A percentile compares a stretch with the other conserved stretches of the same genome.
phyloP scores from a whole-genome alignment of 306 rosid genomes.

The Ziziphus jujuba region DNA sequence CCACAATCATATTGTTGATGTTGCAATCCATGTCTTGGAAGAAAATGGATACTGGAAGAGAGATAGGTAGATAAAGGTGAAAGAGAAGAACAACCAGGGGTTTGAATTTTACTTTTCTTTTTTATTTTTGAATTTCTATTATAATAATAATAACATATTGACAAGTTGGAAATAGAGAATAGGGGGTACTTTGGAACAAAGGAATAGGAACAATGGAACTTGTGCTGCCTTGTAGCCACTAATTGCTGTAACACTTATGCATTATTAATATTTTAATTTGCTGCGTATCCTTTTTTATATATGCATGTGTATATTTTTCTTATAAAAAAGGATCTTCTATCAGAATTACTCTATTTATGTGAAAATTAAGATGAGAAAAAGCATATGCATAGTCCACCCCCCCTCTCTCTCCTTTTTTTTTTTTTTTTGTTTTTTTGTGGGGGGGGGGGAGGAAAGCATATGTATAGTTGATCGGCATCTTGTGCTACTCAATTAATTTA shows the following conservation, averaged over 20 bases:
- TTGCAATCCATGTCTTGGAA: conserved; percentile 45
- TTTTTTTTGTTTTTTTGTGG: too few relatives aligned
- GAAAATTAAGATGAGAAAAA: not conserved
- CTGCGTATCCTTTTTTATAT: not conserved
- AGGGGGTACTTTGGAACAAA: conserved; percentile 45
- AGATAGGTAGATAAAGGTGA: not conserved
- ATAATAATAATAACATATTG: too few relatives aligned
- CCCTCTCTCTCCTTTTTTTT: too few relatives aligned
- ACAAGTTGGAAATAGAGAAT: conserved; percentile 35
- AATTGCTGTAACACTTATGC: conserved; percentile 16
- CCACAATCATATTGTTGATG: conserved; percentile 53
- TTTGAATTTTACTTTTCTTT: conserved; percentile 12
- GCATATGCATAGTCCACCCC: too few relatives aligned
- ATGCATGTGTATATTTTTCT: not conserved
- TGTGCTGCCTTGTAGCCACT: conserved; percentile 17
- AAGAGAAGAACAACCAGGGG: conserved; percentile 3
- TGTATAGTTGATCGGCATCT: conserved; percentile 21
- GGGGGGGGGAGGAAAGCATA: too few relatives aligned
- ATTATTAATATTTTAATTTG: not conserved
- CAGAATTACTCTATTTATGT: conserved; percentile 8
- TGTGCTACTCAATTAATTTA: conserved; percentile 29
- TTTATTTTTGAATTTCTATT: conserved; percentile 15
- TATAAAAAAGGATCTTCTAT: not conserved
- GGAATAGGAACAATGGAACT: conserved; percentile 52
- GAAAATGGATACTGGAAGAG: conserved; percentile 27